A percentile compares a stretch with the other conserved stretches of the same genome.
Evolutionary conservation across 2,329 filamentous ascomycete genomes (phyloP).

Genomic region (Akanthomyces lecanii): DNA sequence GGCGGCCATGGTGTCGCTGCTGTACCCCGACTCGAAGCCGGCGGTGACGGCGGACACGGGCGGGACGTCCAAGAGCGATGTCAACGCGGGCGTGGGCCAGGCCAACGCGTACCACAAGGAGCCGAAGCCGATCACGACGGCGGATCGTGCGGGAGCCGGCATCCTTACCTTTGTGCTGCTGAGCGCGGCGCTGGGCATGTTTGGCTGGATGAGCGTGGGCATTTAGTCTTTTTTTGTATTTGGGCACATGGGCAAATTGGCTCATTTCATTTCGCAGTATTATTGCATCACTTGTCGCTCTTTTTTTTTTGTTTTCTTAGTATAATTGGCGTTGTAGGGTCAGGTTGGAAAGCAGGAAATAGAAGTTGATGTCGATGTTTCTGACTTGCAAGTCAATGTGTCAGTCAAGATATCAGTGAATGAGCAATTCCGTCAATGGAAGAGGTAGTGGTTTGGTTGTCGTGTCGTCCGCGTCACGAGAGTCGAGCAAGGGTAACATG

Average conservation of each 20-base stretch:
- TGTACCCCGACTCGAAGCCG: slow-evolving; percentile 38
- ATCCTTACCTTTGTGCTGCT: slow-evolving; percentile 45
- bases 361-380: slow-evolving; percentile 3
- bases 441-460: no score
- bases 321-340: slow-evolving; percentile 8
- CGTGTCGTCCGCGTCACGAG: no score
- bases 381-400: no score
- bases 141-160: slow-evolving; percentile 44
- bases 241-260: neutral
- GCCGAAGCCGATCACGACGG: slow-evolving; percentile 36
- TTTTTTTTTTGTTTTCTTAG: neutral
- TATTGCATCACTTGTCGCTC: neutral
- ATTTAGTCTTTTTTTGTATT: slow-evolving; percentile 19
- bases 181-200: slow-evolving; percentile 36
- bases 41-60: slow-evolving; percentile 46
- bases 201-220: slow-evolving; percentile 47
- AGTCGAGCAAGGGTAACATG: no score
- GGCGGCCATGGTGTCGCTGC: slow-evolving; percentile 49
- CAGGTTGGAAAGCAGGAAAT: slow-evolving; percentile 3
- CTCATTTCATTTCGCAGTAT: neutral
- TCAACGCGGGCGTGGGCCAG: slow-evolving; percentile 37
- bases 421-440: no score
- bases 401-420: no score
- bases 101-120: slow-evolving; percentile 32
- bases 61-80: slow-evolving; percentile 47